Evolutionary conservation across 2,329 filamentous ascomycete species (phyloP), one percentile per base, ranked within the genome.

Genomic region (Aspergillus aculeatus): DNA sequence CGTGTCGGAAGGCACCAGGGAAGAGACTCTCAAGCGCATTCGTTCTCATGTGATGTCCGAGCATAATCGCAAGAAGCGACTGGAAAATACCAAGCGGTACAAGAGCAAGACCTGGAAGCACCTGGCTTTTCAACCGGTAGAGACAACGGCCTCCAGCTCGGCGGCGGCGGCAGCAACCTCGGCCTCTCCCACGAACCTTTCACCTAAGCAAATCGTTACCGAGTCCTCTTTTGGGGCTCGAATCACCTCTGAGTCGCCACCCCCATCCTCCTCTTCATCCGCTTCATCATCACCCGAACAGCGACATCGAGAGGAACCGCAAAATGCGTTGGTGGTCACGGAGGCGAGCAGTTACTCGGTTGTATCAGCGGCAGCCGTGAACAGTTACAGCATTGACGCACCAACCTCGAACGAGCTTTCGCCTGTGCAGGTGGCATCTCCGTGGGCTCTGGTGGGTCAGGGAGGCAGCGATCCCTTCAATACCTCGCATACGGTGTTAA

Each of bases 11-110:
- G 74, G 75, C 10, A 74, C 71, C 12, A 71, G 69, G 31, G 74
- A 77, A 44, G 74, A 76, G 50, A 77, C 74, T 1, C 63, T 77
- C 59, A 77, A 77, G 63, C 72, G 75, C 38, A 77, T 77, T 52
- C 74, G 75, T n/a, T 77, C 75, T 19, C 75, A 77, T 70, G 75
- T 77, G 47, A 77, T 77, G 75, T 77, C 75, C 44, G 75, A 77
- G 58, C 75, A 77, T 59, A 77, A 77, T 63, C 73, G 75, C 60
- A 77, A 77, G 64, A 77, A 77, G 57, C 66, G 75, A 50, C 62
- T 76, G 53, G 75, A 77, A 38, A 77, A 68, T 35, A 76, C 73
- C 4, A 74, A 75, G 56, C 72, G 73, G 12, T 75, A 76, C 62
- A 77, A 74, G 60, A 70, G 66, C 59, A 75, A 75, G 62, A 68